Evolutionary conservation across 768 basidiomycete species (phyloP), one percentile per base, ranked within the genome.

Genomic region (Termitomyces sp.): DNA sequence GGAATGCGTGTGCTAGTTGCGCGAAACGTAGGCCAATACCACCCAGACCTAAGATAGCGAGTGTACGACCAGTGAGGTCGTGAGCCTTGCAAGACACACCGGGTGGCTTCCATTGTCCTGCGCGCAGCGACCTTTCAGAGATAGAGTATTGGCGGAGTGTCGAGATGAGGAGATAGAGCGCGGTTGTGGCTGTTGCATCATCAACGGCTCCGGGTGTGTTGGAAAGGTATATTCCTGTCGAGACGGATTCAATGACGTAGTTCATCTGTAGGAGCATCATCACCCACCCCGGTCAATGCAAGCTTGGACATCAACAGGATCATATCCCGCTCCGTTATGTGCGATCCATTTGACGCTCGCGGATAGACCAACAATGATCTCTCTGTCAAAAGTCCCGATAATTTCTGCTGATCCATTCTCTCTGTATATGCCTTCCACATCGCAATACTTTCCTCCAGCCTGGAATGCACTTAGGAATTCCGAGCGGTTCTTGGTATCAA

Each of bases 321-420:
- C 93, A 69, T 97, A 97, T 0, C 95, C 93, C 0, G 95, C 93
- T 12, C 94, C 95, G 58, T 95, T 95, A 71, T 94, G 93, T 1
- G 88, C 91, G 68, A 96, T 92, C 87, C 89, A 94, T 67, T 87
- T 86, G 61, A 95, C 80, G 20, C 77, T 78, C 1, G 78, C 61
- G 1, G 92, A 86, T 11, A 97, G 76, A 0, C 80, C 83, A 51
- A 78, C 72, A 63, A 97, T 78, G 63, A 96, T 77, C 61, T 88
- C 89, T 69, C 84, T 82, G 70, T 97, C 91, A 66, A 93, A 94
- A 16, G 83, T 73, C 20, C 91, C 93, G 64, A 94, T 86, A 42
- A 71, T 74, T 50, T 78, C 73, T 6, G 84, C 75, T 6, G 89
- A 90, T 30, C 74, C 73, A 71, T 91, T 89, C 70, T 91, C 82